Conservation (phyloP, 345 rosid species). For the Gossypium longicalyx region DNA sequence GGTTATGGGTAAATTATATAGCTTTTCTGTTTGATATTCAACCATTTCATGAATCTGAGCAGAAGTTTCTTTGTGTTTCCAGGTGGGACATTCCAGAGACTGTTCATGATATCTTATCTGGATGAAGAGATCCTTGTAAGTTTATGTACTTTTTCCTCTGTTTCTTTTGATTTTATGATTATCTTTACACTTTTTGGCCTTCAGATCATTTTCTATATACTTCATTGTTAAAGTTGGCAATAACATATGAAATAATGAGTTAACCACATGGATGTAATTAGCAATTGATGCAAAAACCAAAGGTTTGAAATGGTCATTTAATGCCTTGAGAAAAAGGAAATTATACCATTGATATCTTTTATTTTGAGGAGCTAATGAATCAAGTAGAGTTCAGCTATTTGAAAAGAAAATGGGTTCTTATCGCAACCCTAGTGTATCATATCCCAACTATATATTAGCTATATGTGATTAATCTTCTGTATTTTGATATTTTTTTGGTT, state of each 20-base stretch:
- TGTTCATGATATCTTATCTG: slow-evolving; percentile 90
- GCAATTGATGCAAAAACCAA: background rate
- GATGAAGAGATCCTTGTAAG: slow-evolving; percentile 93
- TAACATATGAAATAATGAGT: background rate
- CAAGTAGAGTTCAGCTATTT: background rate
- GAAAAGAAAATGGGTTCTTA: background rate
- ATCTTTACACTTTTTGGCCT: slow-evolving; percentile 6
- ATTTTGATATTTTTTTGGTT: background rate
- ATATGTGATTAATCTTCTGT: background rate
- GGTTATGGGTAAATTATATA: background rate
- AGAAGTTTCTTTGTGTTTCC: slow-evolving; percentile 25
- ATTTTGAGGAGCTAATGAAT: background rate
- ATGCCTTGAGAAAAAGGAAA: background rate
- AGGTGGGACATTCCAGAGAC: slow-evolving; percentile 85
- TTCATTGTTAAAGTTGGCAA: background rate
- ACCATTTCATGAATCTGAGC: slow-evolving; percentile 9
- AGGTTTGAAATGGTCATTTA: background rate
- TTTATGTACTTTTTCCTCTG: slow-evolving; percentile 1
- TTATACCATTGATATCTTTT: background rate
- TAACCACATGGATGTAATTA: background rate
- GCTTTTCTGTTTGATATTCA: background rate
- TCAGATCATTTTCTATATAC: background rate
- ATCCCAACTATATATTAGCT: background rate
- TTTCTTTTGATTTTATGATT: background rate
- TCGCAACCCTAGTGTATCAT: background rate